These are phyloP conservation scores for Eimeria maxima DNA, from an alignment of 169 alveolate genomes.

Conservation along the genomic window DNA sequence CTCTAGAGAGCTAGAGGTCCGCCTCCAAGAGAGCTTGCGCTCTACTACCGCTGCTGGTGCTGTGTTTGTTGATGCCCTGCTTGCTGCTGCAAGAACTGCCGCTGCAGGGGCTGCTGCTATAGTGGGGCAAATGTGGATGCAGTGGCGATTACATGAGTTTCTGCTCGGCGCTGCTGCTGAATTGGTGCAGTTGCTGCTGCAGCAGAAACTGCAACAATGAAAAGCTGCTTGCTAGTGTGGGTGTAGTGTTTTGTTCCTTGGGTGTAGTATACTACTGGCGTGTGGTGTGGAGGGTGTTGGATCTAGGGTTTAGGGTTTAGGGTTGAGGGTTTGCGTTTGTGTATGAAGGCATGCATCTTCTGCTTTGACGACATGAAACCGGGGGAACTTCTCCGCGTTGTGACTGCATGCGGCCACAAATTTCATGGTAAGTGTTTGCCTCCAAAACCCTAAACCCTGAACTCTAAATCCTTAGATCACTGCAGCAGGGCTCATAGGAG, in stretches of 20 bases:
- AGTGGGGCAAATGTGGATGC: background rate
- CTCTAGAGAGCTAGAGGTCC: constrained; percentile 54
- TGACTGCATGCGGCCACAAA: constrained; percentile 54
- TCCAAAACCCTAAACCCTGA: background rate
- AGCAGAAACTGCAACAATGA: background rate
- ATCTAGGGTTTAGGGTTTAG: constrained; percentile 33
- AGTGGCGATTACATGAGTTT: background rate
- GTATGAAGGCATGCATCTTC: constrained; percentile 25
- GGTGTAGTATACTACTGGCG: background rate
- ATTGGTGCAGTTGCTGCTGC: background rate
- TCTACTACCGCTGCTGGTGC: constrained; percentile 35
- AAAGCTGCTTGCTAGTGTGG: background rate
- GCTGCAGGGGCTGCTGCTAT: background rate
- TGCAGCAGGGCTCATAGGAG: background rate
- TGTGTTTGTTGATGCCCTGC: background rate
- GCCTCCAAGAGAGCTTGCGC: background rate
- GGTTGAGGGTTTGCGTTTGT: background rate
- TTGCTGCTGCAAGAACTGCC: background rate
- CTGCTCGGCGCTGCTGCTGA: background rate
- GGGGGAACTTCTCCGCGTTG: constrained; percentile 62
- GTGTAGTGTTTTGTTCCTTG: background rate
- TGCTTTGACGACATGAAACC: constrained; percentile 65
- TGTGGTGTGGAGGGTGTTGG: background rate
- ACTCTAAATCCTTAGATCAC: background rate
- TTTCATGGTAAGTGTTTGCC: constrained; percentile 15